Evolutionary conservation across 2,329 filamentous ascomycete genomes (phyloP), one percentile per base, ranked within the genome.

Genomic region (Diaporthe vaccinii): DNA sequence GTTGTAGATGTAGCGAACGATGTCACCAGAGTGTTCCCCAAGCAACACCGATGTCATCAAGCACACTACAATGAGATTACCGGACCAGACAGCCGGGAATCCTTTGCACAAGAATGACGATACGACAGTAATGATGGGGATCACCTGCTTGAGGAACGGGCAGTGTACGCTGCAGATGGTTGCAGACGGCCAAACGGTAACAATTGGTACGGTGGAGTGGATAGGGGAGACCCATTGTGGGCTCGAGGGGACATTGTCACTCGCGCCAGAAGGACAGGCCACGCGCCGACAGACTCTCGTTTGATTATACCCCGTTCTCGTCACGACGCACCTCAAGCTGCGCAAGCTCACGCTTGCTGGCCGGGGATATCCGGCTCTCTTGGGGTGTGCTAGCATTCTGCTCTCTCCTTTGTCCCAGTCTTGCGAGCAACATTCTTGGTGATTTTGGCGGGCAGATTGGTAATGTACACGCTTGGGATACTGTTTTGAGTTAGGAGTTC

Each of bases 1-100:
- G 79, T 74, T 88, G 77, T 88, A 79, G 84, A 41, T 68, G 41
- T 28, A 12, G 39, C 55, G 36, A 55, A 4, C 7, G 46, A 55
- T 55, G 65, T 41, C 65, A 41, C 4, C 34, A 25, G 34, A 28
- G 22, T 28, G 15, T 55, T 69, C 15, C n/a, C 34, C 15, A 15
- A n/a, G 22, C 41, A 41, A 55, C 31, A 55, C 65, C 17, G 34
- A 22, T 69, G 49, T 34, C n/a, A 39, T 20, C 14, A 69, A 53
- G 49, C 46, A 39, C n/a, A 28, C 9, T 39, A 28, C 39, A 25
- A 14, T n/a, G 22, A 17, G 15, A 15, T 17, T 14, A 36, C 3
- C n/a, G 28, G 57, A 39, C 34, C 41, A n/a, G 58, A 6, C 15
- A 46, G 53, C 34, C 15, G 58, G 36, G 49, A 28, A 31, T 69